Conservation (phyloP, 2,329 filamentous ascomycete species). For the Beauveria australis region DNA sequence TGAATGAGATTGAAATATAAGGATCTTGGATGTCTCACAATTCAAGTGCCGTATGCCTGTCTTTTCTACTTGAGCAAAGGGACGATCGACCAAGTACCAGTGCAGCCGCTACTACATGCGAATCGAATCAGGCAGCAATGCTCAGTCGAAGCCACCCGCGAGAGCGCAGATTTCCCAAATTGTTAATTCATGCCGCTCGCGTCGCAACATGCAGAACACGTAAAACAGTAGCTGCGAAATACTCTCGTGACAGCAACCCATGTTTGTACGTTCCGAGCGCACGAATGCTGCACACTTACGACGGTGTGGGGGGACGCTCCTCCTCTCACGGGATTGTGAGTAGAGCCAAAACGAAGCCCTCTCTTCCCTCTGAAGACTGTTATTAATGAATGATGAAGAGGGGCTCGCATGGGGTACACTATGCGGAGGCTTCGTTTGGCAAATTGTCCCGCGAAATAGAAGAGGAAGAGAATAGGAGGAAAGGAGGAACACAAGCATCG, state of each 20-base stretch:
- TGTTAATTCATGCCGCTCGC: neutral
- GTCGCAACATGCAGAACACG: neutral
- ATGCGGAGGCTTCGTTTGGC: neutral
- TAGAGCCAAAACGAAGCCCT: neutral
- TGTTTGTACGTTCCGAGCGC: neutral
- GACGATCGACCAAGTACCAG: neutral
- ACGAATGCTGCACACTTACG: neutral
- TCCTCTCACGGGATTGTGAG: neutral
- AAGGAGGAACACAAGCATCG: neutral
- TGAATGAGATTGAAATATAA: conserved; percentile 3
- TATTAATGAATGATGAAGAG: no score
- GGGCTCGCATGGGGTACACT: neutral
- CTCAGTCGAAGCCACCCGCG: neutral
- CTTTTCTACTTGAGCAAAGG: neutral
- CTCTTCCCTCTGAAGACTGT: neutral
- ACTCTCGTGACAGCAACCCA: neutral
- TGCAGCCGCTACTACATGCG: neutral
- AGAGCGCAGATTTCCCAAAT: neutral
- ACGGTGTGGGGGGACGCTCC: neutral
- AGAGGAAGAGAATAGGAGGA: neutral
- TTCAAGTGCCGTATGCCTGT: neutral
- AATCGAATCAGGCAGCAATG: neutral
- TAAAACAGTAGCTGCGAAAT: neutral
- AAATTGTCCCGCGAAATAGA: neutral
- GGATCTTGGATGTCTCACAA: neutral